These are phyloP conservation scores for Athelia psychrophila DNA, from an alignment of 1,284 basidiomycete genomes.

Conservation along the genomic window DNA sequence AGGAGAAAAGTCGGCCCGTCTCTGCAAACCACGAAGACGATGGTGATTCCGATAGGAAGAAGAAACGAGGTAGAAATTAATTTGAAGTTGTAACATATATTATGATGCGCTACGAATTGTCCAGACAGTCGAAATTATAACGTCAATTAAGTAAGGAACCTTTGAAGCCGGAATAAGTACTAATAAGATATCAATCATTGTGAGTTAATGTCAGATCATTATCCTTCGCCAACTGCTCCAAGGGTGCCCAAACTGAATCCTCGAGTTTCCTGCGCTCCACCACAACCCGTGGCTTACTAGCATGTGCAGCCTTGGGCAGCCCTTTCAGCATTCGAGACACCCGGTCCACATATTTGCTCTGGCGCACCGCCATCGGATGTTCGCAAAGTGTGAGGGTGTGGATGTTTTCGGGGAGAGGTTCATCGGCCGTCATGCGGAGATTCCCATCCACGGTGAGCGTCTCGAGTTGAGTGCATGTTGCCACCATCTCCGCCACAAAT, in stretches of 20 bases:
- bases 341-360: not conserved
- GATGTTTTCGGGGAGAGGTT: not conserved
- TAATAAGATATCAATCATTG: too few species aligned
- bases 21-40: not conserved
- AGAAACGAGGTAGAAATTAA: not conserved
- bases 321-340: not conserved
- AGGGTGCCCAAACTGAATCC: not conserved
- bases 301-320: not conserved
- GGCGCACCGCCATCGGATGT: not conserved
- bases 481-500: not conserved
- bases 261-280: not conserved
- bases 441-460: not conserved
- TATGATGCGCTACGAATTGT: too few species aligned
- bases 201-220: too few species aligned
- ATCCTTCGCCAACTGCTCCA: not conserved
- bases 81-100: too few species aligned
- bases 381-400: not conserved
- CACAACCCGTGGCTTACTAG: not conserved
- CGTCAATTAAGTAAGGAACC: too few species aligned
- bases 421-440: not conserved
- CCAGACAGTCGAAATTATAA: too few species aligned
- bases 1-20: constrained; percentile 15
- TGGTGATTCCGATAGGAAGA: not conserved
- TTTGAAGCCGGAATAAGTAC: too few species aligned
- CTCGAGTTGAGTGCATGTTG: not conserved